phyloP scores from a whole-genome alignment of 352 stramenopile species.

The Thraustochytrium sp. region DNA sequence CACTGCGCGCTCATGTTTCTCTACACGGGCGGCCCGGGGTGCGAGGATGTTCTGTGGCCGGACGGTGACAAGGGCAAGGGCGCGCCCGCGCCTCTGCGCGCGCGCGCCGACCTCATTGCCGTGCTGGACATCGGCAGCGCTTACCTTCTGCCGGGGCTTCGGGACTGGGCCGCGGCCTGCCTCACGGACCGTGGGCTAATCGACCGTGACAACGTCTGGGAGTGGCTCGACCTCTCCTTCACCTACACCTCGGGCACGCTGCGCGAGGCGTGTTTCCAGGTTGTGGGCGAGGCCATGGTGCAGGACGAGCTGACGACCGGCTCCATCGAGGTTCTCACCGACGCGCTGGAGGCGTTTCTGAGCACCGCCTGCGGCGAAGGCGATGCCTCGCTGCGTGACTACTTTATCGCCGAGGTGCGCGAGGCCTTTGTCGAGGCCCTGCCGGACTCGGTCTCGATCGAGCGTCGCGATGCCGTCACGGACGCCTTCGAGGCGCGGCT shows the following conservation, averaged over 20 bases:
- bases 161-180: not conserved
- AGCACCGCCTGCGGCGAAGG: not conserved
- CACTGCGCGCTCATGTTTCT: constrained; percentile 4
- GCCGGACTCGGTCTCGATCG: not conserved
- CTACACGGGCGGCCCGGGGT: not conserved
- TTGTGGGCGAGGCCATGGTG: not conserved
- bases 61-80: not conserved
- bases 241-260: not conserved
- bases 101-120: not conserved
- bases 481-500: not conserved
- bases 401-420: not conserved
- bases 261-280: not conserved
- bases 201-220: not conserved
- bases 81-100: too few relatives aligned
- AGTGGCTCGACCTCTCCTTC: not conserved
- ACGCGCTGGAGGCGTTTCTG: not conserved
- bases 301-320: not conserved
- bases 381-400: not conserved
- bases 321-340: not conserved
- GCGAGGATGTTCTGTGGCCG: not conserved
- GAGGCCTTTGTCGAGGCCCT: constrained; percentile 8
- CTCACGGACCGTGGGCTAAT: not conserved
- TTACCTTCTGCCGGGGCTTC: not conserved
- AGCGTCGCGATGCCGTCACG: not conserved
- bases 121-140: not conserved